phyloP scores from a whole-genome alignment of 306 rosid species.

The Vicia faba region DNA sequence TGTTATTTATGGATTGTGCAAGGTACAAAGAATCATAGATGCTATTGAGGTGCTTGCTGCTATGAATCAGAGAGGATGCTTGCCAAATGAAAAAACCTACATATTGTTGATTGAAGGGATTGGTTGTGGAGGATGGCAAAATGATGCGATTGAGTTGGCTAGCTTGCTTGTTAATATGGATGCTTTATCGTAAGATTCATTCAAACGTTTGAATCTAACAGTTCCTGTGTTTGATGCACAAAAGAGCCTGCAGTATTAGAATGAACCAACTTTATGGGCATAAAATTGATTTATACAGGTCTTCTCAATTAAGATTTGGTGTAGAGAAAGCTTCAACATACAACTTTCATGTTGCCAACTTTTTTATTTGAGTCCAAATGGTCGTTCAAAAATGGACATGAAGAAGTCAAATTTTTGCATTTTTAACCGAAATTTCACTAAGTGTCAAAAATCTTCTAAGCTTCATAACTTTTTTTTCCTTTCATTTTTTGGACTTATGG shows the following conservation, averaged over 20 bases:
- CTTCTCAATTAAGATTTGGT: not conserved
- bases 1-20: conserved; percentile 77
- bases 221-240: conserved; percentile 67
- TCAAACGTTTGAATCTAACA: no score
- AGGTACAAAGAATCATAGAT: conserved; percentile 51
- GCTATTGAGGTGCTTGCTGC: conserved; percentile 47
- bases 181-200: conserved; percentile 58
- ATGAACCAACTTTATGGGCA: not conserved
- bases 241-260: conserved; percentile 53
- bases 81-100: conserved; percentile 75
- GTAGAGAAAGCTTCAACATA: no score
- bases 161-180: conserved; percentile 50
- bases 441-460: no score
- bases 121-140: conserved; percentile 79
- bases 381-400: no score
- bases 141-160: conserved; percentile 73
- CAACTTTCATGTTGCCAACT: no score
- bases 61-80: conserved; percentile 68
- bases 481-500: no score
- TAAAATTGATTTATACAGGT: not conserved
- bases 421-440: no score
- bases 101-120: conserved; percentile 70
- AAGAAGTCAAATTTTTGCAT: no score
- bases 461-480: no score
- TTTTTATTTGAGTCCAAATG: no score